Evolutionary conservation across 2,329 filamentous ascomycete species (phyloP).

Genomic region (Penicillium decumbens): DNA sequence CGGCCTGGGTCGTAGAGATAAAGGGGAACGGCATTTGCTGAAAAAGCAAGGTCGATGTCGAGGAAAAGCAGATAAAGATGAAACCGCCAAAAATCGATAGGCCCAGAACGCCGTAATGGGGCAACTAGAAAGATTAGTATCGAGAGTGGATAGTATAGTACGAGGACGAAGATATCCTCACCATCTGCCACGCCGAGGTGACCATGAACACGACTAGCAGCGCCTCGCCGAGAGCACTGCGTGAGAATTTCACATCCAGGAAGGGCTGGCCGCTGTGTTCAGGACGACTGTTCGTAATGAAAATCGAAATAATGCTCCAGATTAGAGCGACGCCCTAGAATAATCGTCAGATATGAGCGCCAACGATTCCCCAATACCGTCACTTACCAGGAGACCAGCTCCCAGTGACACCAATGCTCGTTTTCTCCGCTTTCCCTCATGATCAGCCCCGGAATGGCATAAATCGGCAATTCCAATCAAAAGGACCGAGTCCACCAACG

Average conservation of each 20-base stretch:
- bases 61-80: conserved; percentile 33
- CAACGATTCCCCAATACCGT: neutral
- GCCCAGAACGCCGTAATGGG: conserved; percentile 38
- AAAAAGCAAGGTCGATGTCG: conserved; percentile 31
- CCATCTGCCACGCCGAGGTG: conserved; percentile 38
- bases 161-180: conserved; percentile 25
- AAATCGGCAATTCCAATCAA: conserved; percentile 34
- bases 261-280: conserved; percentile 39
- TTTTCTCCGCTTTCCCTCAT: conserved; percentile 23
- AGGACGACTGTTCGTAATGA: conserved; percentile 35
- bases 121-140: conserved; percentile 33
- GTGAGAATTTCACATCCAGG: conserved; percentile 36
- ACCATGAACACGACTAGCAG: conserved; percentile 33
- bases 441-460: conserved; percentile 17
- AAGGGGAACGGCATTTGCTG: conserved; percentile 32
- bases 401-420: conserved; percentile 27
- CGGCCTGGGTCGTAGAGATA: conserved; percentile 26
- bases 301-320: conserved; percentile 33
- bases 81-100: conserved; percentile 37
- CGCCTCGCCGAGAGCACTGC: conserved; percentile 37
- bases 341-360: conserved; percentile 2
- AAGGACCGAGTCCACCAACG: conserved; percentile 42
- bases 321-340: conserved; percentile 35
- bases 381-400: conserved; percentile 30
- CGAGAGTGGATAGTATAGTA: neutral